Percentiles rank a stretch among this genome's conserved stretches.
Conservation (phyloP, 768 basidiomycete genomes). For the Xerocomus spinulosus region DNA sequence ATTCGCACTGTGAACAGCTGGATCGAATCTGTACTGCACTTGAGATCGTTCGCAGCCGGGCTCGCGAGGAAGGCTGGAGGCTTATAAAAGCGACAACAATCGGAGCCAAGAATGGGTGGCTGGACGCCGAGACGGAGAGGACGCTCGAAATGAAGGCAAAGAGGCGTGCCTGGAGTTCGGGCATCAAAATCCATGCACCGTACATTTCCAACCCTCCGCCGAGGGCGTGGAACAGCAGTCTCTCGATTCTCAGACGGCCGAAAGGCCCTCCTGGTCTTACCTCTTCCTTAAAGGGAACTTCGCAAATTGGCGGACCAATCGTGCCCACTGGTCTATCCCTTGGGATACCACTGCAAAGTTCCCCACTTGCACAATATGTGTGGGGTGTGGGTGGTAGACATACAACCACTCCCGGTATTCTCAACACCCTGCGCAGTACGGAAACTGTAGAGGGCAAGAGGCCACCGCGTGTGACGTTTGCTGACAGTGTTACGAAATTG, state of each 20-base stretch:
- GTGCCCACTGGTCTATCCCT: conserved; percentile 41
- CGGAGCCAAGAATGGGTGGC: conserved; percentile 24
- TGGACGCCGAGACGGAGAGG: conserved; percentile 23
- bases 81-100: conserved; percentile 31
- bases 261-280: conserved; percentile 21
- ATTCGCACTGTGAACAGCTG: conserved; percentile 21
- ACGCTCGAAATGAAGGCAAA: conserved; percentile 55
- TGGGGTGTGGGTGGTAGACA: conserved; percentile 40
- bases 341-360: conserved; percentile 46
- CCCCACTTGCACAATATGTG: conserved; percentile 41
- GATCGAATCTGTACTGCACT: conserved; percentile 40
- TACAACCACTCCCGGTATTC: conserved; percentile 13
- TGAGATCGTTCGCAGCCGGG: conserved; percentile 39
- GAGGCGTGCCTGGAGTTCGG: conserved; percentile 64
- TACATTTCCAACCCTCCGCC: conserved; percentile 11
- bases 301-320: conserved; percentile 16
- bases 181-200: conserved; percentile 37
- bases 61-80: conserved; percentile 37
- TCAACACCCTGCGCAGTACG: conserved; percentile 11
- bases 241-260: background rate
- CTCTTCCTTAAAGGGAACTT: background rate
- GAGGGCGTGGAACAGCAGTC: conserved; percentile 18
- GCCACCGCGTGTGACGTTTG: conserved; percentile 15
- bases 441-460: conserved; percentile 16
- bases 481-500: conserved; percentile 18